These are phyloP conservation scores for Begonia fuchsioides DNA, from an alignment of 306 rosid genomes.

Conservation along the genomic window DNA sequence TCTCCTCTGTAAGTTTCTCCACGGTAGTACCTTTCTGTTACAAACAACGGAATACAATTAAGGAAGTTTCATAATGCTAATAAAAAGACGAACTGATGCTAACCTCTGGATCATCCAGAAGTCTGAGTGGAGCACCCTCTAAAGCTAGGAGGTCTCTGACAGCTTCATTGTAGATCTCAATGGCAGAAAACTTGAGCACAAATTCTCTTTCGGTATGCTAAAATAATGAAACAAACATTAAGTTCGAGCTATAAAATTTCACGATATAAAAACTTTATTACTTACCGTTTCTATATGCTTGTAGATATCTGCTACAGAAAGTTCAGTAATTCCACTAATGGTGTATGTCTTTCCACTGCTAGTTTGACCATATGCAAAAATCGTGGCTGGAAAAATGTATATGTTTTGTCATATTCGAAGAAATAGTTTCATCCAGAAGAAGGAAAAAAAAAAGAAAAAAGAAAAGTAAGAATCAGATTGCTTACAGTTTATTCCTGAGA, in stretches of 20 bases:
- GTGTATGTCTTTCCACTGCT: slow-evolving; percentile 98
- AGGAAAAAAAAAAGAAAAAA: slow-evolving; percentile 11
- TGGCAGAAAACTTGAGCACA: slow-evolving; percentile 70
- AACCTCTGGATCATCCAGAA: slow-evolving; percentile 93
- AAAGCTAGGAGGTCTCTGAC: slow-evolving; percentile 65
- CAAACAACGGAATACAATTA: slow-evolving; percentile 1
- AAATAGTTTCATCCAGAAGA: background rate
- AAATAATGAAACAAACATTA: slow-evolving; percentile 12
- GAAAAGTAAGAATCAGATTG: slow-evolving; percentile 5
- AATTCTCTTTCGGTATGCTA: slow-evolving; percentile 63
- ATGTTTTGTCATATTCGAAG: slow-evolving; percentile 1
- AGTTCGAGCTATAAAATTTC: background rate
- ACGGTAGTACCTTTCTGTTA: slow-evolving; percentile 73
- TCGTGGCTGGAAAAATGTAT: slow-evolving; percentile 34
- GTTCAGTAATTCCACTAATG: slow-evolving; percentile 67
- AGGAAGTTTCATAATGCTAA: too few relatives aligned
- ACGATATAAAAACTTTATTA: background rate
- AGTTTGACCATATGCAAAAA: slow-evolving; percentile 93
- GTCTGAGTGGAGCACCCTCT: slow-evolving; percentile 42
- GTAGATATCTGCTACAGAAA: slow-evolving; percentile 55
- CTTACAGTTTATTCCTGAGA: slow-evolving; percentile 85
- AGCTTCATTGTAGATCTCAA: slow-evolving; percentile 88
- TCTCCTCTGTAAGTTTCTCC: slow-evolving; percentile 71
- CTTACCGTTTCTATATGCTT: slow-evolving; percentile 50
- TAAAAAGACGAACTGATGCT: too few relatives aligned